Evolutionary conservation across 495 filamentous ascomycete genomes (phyloP).

Genomic region (Articulospora tetracladia): DNA sequence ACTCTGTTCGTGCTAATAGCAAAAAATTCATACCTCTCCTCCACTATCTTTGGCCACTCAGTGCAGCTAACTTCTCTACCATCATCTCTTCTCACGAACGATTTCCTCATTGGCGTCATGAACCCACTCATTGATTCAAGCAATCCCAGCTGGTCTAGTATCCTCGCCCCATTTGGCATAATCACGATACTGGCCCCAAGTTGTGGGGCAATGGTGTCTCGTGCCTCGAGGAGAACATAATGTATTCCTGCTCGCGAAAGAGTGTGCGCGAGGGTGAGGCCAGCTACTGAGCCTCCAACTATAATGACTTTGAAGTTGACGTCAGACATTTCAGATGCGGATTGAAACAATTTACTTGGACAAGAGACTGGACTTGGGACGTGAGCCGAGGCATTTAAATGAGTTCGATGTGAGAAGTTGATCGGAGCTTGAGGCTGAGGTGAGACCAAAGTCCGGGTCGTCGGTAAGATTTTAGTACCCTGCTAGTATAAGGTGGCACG

Average conservation of each 20-base stretch:
- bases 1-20: neutral
- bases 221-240: conserved; percentile 27
- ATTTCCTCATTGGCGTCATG: conserved; percentile 19
- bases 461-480: too few relatives aligned
- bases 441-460: too few relatives aligned
- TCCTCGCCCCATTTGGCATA: conserved; percentile 26
- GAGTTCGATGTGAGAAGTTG: too few relatives aligned
- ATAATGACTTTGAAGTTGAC: conserved; percentile 27
- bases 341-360: too few relatives aligned
- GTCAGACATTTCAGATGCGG: neutral
- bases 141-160: conserved; percentile 35
- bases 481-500: too few relatives aligned
- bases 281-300: conserved; percentile 26
- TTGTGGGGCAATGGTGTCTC: conserved; percentile 22
- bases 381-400: conserved; percentile 5
- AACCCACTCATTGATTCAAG: conserved; percentile 26
- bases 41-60: conserved; percentile 11
- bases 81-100: conserved; percentile 6
- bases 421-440: neutral
- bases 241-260: conserved; percentile 22
- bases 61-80: conserved; percentile 13
- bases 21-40: conserved; percentile 15
- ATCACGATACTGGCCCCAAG: conserved; percentile 29
- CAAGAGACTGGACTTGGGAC: too few relatives aligned
- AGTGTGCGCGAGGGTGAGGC: conserved; percentile 26